Conservation (phyloP, 2,329 filamentous ascomycete genomes). For the Fusarium sublunatum region DNA sequence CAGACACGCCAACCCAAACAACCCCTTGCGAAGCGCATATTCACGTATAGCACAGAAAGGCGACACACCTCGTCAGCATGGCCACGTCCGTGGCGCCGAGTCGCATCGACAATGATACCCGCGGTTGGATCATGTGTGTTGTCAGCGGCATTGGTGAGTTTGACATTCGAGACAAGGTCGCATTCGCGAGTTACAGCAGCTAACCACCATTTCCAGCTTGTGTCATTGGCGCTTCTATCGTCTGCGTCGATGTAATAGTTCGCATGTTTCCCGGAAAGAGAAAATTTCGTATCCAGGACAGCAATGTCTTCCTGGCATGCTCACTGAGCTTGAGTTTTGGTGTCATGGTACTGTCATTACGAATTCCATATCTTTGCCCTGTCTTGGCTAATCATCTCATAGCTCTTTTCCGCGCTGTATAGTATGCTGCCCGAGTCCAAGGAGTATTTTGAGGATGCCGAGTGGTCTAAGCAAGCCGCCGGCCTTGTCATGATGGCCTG, state of each 20-base stretch:
- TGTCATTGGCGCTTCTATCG: conserved; percentile 81
- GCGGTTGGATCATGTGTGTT: conserved; percentile 92
- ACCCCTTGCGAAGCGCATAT: neutral
- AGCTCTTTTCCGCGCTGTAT: conserved; percentile 93
- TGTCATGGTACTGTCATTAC: conserved; percentile 78
- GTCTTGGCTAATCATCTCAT: conserved; percentile 22
- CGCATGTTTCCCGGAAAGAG: conserved; percentile 77
- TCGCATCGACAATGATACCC: conserved; percentile 78
- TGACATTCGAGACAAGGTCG: neutral
- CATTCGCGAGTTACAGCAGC: neutral
- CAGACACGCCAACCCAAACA: neutral
- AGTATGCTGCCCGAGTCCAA: conserved; percentile 92
- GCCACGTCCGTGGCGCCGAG: conserved; percentile 54
- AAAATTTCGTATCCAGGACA: conserved; percentile 89
- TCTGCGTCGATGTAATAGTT: conserved; percentile 85
- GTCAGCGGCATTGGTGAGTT: conserved; percentile 77
- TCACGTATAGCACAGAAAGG: conserved; percentile 12
- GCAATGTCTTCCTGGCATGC: conserved; percentile 85
- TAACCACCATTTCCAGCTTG: conserved; percentile 58
- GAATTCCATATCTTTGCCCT: no score
- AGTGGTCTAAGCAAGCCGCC: conserved; percentile 73
- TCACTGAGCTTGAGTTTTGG: conserved; percentile 94
- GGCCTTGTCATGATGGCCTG: conserved; percentile 75
- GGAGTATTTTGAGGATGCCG: conserved; percentile 77
- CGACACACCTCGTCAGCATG: conserved; percentile 23